Base-by-base conservation (phyloP, 148 eudicot species). In the Persicaria tinctoria region DNA sequence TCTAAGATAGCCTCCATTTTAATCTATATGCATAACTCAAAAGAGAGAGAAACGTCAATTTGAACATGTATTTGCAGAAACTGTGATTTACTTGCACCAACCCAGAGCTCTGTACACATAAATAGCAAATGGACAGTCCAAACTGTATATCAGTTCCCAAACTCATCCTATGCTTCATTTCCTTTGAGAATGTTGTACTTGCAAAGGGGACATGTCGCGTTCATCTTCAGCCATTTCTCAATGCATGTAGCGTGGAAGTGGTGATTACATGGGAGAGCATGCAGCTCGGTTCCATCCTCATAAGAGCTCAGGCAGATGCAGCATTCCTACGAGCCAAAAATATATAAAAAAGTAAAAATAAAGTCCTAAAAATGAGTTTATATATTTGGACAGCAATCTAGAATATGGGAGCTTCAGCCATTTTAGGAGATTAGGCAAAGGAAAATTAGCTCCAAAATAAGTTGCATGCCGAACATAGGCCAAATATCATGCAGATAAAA, bases 141-240 rank as follows among this genome's bases (percentile, higher is more conserved):
- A 32, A 3, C 69, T 16, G 32, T 17, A 8, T 18, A 20, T 18
- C 32, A 10, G 32, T 57, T 20, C 54, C 11, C 59, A 7, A 32
- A 3, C 69, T 16, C 48, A 41, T 59, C 23, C 72, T 83, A 81
- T 47, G 80, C 85, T 79, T 89, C 98, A 76, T 68, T 80, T 70
- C 96, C 96, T 85, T 93, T 93, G 81, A 93, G 91, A 70, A 93
- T 91, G 86, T 91, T 87, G 87, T 88, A 93, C 82, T 93, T 93
- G 97, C 98, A 93, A 56, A 93, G 95, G 0, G 98, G 98, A 77
- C 98, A 93, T 4, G 98, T 93, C 8, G 97, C 97, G 46, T 91
- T 93, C 97, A 91, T 91, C 84, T 93, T 93, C 46, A 93, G 95
- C 98, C 98, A 93, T 78, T 91, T 93, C 82, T 84, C 91, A 46